phyloP scores from a whole-genome alignment of 2,329 filamentous ascomycete genomes.

The Fusarium bactridioides region DNA sequence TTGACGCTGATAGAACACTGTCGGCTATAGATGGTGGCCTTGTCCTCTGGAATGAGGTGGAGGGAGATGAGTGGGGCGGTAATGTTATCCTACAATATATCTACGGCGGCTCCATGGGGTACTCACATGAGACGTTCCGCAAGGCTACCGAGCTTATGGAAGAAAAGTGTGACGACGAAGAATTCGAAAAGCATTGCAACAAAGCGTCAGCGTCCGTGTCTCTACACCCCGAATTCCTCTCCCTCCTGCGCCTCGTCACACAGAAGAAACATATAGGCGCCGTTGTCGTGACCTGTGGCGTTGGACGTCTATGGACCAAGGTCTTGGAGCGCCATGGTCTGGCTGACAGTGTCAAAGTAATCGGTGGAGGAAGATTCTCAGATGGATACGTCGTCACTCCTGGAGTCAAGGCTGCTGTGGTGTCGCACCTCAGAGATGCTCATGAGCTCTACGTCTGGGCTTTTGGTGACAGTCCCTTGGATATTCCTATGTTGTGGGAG shows the following conservation, averaged over 20 bases:
- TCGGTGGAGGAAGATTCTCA: conserved; percentile 59
- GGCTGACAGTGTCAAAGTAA: conserved; percentile 53
- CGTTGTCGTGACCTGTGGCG: conserved; percentile 64
- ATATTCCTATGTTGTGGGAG: conserved; percentile 62
- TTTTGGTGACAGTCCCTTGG: conserved; percentile 68
- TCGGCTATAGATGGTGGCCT: conserved; percentile 56
- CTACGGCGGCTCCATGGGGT: conserved; percentile 45
- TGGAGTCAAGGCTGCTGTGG: conserved; percentile 57
- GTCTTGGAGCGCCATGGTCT: conserved; percentile 56
- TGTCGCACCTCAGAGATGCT: conserved; percentile 48
- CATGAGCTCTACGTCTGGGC: conserved; percentile 59
- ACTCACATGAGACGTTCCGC: conserved; percentile 63
- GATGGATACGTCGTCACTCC: conserved; percentile 61
- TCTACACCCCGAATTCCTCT: conserved; percentile 57
- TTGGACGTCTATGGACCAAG: conserved; percentile 62
- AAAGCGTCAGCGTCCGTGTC: conserved; percentile 51
- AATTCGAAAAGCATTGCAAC: conserved; percentile 56
- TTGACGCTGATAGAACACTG: conserved; percentile 68
- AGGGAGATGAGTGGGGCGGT: background rate
- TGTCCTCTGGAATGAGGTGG: conserved; percentile 55
- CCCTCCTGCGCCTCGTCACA: conserved; percentile 49
- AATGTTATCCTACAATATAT: no score
- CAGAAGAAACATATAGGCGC: conserved; percentile 50
- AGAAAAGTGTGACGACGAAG: conserved; percentile 46
- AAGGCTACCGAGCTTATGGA: conserved; percentile 64